phyloP scores from a whole-genome alignment of 352 stramenopile species.

The Pythium brassicae region DNA sequence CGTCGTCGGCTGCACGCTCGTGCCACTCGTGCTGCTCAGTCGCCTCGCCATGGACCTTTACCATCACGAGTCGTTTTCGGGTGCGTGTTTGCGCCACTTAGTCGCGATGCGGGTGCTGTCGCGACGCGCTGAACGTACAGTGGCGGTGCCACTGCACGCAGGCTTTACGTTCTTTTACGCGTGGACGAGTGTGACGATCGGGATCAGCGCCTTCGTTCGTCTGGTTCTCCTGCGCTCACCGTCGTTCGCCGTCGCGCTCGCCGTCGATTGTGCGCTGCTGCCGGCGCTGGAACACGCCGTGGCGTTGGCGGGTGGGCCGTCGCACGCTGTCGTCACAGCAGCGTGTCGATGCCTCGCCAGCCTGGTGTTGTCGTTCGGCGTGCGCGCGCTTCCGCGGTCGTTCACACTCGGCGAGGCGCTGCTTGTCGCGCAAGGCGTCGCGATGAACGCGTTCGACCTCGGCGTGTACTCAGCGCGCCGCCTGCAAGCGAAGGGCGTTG shows the following conservation, averaged over 20 bases:
- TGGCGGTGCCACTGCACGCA: slow-evolving; percentile 4
- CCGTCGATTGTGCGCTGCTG: slow-evolving; percentile 40
- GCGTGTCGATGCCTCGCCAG: slow-evolving; percentile 28
- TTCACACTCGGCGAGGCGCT: slow-evolving; percentile 75
- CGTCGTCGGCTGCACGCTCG: slow-evolving; percentile 51
- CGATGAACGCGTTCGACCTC: slow-evolving; percentile 46
- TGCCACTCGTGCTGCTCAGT: slow-evolving; percentile 54
- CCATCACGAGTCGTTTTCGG: slow-evolving; percentile 18
- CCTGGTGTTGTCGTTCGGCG: slow-evolving; percentile 31
- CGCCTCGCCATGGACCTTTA: slow-evolving; percentile 40
- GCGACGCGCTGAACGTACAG: too few relatives aligned
- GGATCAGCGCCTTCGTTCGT: slow-evolving; percentile 42
- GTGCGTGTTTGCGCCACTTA: slow-evolving; percentile 1
- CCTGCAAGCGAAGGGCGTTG: slow-evolving; percentile 18
- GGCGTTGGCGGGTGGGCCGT: slow-evolving; percentile 18
- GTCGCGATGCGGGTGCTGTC: neutral
- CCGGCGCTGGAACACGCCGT: slow-evolving; percentile 13
- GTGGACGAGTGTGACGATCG: slow-evolving; percentile 48
- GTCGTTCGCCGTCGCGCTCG: slow-evolving; percentile 25
- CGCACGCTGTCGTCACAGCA: slow-evolving; percentile 28
- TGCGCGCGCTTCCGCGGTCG: slow-evolving; percentile 43
- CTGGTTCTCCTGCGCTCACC: slow-evolving; percentile 30
- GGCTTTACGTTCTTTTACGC: slow-evolving; percentile 48
- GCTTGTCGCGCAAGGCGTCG: slow-evolving; percentile 56
- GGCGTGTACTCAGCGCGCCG: slow-evolving; percentile 35